Percentiles rank a stretch among this genome's conserved stretches.
Evolutionary conservation across 108 stramenopile species (phyloP).

Genomic region (Skeletonema marinoi): DNA sequence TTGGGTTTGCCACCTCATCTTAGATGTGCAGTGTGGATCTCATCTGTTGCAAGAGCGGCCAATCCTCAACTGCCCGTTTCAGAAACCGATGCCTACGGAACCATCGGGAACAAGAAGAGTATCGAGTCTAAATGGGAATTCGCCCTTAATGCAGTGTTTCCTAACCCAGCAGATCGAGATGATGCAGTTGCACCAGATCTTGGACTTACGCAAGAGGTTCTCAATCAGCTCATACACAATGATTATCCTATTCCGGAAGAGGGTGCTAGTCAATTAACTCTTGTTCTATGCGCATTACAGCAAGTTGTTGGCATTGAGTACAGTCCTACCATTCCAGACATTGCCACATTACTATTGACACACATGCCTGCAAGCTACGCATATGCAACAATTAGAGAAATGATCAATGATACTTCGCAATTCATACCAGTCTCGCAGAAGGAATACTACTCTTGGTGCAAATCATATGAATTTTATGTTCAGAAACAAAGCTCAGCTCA

Average conservation of each 20-base stretch:
- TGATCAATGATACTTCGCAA: conserved; percentile 62
- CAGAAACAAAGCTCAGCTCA: conserved; percentile 59
- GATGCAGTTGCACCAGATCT: conserved; percentile 47
- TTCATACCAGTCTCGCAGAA: conserved; percentile 58
- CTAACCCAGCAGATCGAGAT: conserved; percentile 28
- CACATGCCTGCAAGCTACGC: conserved; percentile 78
- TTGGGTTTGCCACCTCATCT: conserved; percentile 74
- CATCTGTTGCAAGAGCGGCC: conserved; percentile 63
- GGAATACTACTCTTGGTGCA: conserved; percentile 68
- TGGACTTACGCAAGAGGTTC: conserved; percentile 30
- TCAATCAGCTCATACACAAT: conserved; percentile 23
- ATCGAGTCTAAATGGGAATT: conserved; percentile 41
- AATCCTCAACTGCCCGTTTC: conserved; percentile 57
- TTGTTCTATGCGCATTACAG: conserved; percentile 55
- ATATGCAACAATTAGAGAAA: conserved; percentile 77
- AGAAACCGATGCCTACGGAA: conserved; percentile 68
- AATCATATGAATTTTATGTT: conserved; percentile 68
- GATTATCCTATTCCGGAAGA: conserved; percentile 22
- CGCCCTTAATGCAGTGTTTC: conserved; percentile 49
- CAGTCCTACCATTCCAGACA: conserved; percentile 65
- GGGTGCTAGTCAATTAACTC: conserved; percentile 42
- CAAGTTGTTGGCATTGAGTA: conserved; percentile 71
- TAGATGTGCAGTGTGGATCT: conserved; percentile 87
- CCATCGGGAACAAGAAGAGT: conserved; percentile 48
- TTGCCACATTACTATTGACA: conserved; percentile 43